Evolutionary conservation across 352 stramenopile species (phyloP).

Genomic region (Elongisporangium prolatum): DNA sequence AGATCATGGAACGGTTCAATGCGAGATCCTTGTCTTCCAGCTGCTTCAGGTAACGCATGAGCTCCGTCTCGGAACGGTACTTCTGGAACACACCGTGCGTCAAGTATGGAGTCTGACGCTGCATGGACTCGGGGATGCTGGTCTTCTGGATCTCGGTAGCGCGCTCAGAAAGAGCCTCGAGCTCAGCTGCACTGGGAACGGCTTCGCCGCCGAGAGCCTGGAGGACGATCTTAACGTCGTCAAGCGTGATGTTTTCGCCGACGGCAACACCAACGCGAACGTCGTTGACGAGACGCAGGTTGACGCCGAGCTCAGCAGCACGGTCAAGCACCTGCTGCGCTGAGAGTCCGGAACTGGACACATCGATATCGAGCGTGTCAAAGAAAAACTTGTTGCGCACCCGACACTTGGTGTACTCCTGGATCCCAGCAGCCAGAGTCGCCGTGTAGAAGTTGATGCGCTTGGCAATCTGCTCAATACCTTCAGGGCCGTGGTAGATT

Average conservation of each 20-base stretch:
- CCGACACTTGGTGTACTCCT: conserved; percentile 64
- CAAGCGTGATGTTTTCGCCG: conserved; percentile 93
- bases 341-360: conserved; percentile 77
- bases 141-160: conserved; percentile 45
- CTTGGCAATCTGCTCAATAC: conserved; percentile 91
- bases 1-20: conserved; percentile 99
- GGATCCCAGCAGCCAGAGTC: conserved; percentile 88
- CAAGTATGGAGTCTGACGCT: conserved; percentile 82
- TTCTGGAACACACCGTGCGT: conserved; percentile 96
- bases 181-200: conserved; percentile 22
- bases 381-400: conserved; percentile 90
- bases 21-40: conserved; percentile 98
- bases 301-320: conserved; percentile 69
- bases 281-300: conserved; percentile 84
- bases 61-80: conserved; percentile 95
- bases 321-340: conserved; percentile 71
- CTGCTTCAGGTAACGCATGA: conserved; percentile 97
- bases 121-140: conserved; percentile 57
- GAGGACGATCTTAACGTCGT: conserved; percentile 89
- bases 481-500: conserved; percentile 98
- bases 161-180: conserved; percentile 50
- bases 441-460: conserved; percentile 91
- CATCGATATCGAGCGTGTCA: conserved; percentile 94
- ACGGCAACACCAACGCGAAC: conserved; percentile 93
- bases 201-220: conserved; percentile 58